Evolutionary conservation across 495 filamentous ascomycete genomes (phyloP).

Genomic region (Trichoderma gamsii): DNA sequence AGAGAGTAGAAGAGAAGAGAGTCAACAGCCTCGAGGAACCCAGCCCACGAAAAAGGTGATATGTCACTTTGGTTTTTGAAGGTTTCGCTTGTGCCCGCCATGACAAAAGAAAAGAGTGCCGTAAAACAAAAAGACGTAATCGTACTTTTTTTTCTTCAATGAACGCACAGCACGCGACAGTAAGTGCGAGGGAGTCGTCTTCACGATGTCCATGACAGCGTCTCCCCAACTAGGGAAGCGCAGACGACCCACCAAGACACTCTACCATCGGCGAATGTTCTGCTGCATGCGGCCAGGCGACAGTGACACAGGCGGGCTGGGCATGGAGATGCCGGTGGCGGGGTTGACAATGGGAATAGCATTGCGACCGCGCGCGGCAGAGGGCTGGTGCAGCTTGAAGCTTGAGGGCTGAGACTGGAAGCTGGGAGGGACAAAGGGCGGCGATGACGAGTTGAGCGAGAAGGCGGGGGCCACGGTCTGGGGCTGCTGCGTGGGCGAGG

Average conservation of each 20-base stretch:
- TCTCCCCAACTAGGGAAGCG: neutral
- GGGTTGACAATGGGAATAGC: conserved; percentile 99
- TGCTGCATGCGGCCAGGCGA: conserved; percentile 81
- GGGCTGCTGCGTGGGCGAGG: conserved; percentile 67
- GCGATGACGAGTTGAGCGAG: conserved; percentile 70
- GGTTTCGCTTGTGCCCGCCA: conserved; percentile 32
- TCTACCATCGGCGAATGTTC: conserved; percentile 46
- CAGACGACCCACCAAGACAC: conserved; percentile 9
- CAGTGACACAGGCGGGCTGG: conserved; percentile 86
- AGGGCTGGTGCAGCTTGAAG: conserved; percentile 78
- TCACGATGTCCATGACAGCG: neutral
- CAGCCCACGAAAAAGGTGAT: conserved; percentile 22
- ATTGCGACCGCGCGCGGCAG: conserved; percentile 82
- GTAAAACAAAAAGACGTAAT: conserved; percentile 14
- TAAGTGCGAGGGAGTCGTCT: neutral
- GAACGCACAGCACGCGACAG: neutral
- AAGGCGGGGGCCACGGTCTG: conserved; percentile 71
- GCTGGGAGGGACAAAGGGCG: conserved; percentile 57
- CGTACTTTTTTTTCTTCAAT: neutral
- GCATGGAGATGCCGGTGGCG: conserved; percentile 76
- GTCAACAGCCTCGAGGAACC: conserved; percentile 13
- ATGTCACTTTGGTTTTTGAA: conserved; percentile 28
- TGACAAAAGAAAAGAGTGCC: conserved; percentile 28
- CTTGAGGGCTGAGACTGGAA: conserved; percentile 47
- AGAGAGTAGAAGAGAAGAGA: neutral